Evolutionary conservation across 768 basidiomycete species (phyloP).

Genomic region (Macrocybe gigantea): DNA sequence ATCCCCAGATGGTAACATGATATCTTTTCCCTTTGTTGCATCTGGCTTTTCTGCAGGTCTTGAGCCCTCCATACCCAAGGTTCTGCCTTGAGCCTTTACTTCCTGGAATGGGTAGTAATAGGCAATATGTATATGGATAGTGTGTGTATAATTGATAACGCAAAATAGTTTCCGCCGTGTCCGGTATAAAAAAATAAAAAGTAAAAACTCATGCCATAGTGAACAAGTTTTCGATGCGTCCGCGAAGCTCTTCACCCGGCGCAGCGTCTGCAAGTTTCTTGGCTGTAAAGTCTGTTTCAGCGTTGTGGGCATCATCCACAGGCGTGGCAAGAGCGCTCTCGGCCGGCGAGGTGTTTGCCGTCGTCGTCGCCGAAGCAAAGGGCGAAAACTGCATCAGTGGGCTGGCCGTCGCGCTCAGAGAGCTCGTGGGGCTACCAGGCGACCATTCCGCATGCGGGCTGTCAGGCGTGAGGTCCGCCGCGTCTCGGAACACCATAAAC

Average conservation of each 20-base stretch:
- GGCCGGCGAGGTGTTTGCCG: constrained; percentile 17
- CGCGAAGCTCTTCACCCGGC: too few relatives aligned
- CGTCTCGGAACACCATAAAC: constrained; percentile 19
- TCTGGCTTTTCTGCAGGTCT: not conserved
- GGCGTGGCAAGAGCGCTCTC: constrained; percentile 25
- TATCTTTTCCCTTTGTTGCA: not conserved
- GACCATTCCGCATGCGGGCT: constrained; percentile 15
- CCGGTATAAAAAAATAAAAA: too few relatives aligned
- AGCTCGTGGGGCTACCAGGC: constrained; percentile 17
- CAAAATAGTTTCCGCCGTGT: too few relatives aligned
- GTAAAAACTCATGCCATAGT: too few relatives aligned
- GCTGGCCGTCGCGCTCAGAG: constrained; percentile 11
- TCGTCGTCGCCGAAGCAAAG: constrained; percentile 13
- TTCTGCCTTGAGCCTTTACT: too few relatives aligned
- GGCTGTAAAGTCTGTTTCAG: too few relatives aligned
- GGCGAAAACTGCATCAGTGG: constrained; percentile 14
- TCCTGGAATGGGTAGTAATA: too few relatives aligned
- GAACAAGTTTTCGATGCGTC: too few relatives aligned
- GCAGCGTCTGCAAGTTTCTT: too few relatives aligned
- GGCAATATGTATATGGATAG: too few relatives aligned
- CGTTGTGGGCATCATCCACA: constrained; percentile 13
- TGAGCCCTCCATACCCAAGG: too few relatives aligned
- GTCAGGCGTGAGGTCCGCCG: constrained; percentile 18
- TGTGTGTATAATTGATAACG: too few relatives aligned
- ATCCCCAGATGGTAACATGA: not conserved